phyloP scores from a whole-genome alignment of 495 filamentous ascomycete species.

The Trichoderma gamsii region DNA sequence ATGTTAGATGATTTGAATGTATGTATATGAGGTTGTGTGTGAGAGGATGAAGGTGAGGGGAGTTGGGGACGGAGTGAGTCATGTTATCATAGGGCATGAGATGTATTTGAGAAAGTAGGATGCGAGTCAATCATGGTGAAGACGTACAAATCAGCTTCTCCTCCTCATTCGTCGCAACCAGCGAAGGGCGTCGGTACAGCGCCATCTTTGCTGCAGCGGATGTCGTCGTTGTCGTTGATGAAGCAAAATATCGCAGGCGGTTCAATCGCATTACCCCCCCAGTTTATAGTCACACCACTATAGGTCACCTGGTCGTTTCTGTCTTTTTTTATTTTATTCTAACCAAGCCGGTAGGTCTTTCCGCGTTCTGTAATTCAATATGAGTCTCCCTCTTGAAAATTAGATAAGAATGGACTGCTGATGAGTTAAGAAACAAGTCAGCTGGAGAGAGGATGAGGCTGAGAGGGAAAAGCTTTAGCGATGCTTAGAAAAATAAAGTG shows the following conservation, averaged over 20 bases:
- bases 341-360: too few species aligned
- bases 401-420: too few species aligned
- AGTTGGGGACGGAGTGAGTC: neutral
- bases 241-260: neutral
- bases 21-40: neutral
- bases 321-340: too few species aligned
- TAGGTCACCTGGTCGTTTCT: neutral
- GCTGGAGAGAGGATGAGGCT: too few species aligned
- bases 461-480: neutral
- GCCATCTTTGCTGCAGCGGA: neutral
- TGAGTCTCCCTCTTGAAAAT: neutral
- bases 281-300: neutral
- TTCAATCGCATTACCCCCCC: neutral
- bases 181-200: neutral
- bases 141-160: slow-evolving; percentile 16
- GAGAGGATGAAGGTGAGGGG: too few species aligned
- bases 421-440: too few species aligned
- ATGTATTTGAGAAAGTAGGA: neutral
- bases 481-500: neutral
- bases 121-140: too few species aligned
- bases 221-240: neutral
- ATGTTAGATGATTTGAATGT: neutral
- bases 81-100: neutral
- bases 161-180: neutral
- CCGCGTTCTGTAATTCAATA: too few species aligned